A percentile compares a stretch with the other conserved stretches of the same genome.
Evolutionary conservation across 768 basidiomycete genomes (phyloP).

Genomic region (Mycena crocata): DNA sequence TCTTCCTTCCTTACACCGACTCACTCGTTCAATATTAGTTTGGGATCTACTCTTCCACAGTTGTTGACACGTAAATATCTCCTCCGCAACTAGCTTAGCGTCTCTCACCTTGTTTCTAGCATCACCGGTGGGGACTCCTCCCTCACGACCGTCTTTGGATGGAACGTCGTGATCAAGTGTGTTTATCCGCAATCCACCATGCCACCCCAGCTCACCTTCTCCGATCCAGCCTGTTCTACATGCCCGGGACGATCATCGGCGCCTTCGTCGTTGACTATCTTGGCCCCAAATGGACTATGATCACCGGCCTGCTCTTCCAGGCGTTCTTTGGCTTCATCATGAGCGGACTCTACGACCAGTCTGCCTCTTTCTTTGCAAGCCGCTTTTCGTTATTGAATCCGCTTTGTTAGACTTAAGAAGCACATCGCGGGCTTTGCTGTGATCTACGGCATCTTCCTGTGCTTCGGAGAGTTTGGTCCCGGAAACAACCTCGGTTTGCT

Average conservation of each 20-base stretch:
- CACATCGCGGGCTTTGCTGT: slow-evolving; percentile 84
- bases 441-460: slow-evolving; percentile 91
- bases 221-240: slow-evolving; percentile 49
- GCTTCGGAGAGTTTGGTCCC: slow-evolving; percentile 91
- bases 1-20: not conserved
- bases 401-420: slow-evolving; percentile 57
- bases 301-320: slow-evolving; percentile 73
- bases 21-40: slow-evolving; percentile 58
- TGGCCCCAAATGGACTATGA: slow-evolving; percentile 74
- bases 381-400: slow-evolving; percentile 1
- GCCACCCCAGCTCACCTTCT: not conserved
- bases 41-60: slow-evolving; percentile 82
- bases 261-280: slow-evolving; percentile 82
- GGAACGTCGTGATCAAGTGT: slow-evolving; percentile 88
- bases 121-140: slow-evolving; percentile 66
- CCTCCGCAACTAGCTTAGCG: not conserved
- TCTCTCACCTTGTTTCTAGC: slow-evolving; percentile 43
- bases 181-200: not conserved
- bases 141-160: slow-evolving; percentile 78
- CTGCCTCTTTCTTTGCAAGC: slow-evolving; percentile 27
- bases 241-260: slow-evolving; percentile 71
- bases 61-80: slow-evolving; percentile 68
- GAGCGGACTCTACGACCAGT: slow-evolving; percentile 80
- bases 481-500: slow-evolving; percentile 90
- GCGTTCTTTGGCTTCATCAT: slow-evolving; percentile 89